Evolutionary conservation across 768 basidiomycete species (phyloP).

Genomic region (Rickenella mellea): DNA sequence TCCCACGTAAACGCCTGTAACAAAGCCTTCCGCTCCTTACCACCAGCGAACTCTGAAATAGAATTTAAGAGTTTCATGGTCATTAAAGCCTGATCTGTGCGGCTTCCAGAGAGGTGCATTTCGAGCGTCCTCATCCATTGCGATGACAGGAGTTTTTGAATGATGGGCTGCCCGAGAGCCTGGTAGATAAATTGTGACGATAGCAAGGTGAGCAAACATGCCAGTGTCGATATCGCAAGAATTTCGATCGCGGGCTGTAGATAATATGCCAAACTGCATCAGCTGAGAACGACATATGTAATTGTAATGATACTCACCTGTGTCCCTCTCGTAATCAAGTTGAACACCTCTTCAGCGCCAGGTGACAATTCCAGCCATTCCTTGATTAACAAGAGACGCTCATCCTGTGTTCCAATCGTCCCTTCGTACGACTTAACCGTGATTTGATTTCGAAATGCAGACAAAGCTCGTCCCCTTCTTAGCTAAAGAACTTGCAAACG

Average conservation of each 20-base stretch:
- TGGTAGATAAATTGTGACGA: conserved; percentile 66
- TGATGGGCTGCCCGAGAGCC: conserved; percentile 47
- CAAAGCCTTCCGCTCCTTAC: conserved; percentile 51
- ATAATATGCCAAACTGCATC: conserved; percentile 15
- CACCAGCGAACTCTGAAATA: conserved; percentile 56
- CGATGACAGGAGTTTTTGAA: conserved; percentile 49
- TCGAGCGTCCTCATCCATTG: conserved; percentile 49
- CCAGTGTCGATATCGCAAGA: conserved; percentile 41
- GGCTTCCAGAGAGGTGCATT: conserved; percentile 48
- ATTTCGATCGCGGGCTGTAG: conserved; percentile 34
- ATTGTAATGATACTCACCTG: conserved; percentile 30
- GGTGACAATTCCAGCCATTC: conserved; percentile 53
- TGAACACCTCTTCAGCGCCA: conserved; percentile 52
- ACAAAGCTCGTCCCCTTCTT: conserved; percentile 27
- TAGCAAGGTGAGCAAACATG: conserved; percentile 51
- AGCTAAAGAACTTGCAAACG: neutral
- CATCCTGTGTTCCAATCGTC: conserved; percentile 43
- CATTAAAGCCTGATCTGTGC: conserved; percentile 58
- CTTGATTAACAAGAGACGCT: conserved; percentile 47
- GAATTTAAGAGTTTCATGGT: conserved; percentile 55
- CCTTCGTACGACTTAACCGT: conserved; percentile 40
- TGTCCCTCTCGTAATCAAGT: conserved; percentile 45
- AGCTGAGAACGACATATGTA: neutral
- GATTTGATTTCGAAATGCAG: conserved; percentile 54
- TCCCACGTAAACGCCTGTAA: conserved; percentile 75